These are phyloP conservation scores for Phialophora chinensis DNA, from an alignment of 2,329 filamentous ascomycete genomes.

Conservation along the genomic window DNA sequence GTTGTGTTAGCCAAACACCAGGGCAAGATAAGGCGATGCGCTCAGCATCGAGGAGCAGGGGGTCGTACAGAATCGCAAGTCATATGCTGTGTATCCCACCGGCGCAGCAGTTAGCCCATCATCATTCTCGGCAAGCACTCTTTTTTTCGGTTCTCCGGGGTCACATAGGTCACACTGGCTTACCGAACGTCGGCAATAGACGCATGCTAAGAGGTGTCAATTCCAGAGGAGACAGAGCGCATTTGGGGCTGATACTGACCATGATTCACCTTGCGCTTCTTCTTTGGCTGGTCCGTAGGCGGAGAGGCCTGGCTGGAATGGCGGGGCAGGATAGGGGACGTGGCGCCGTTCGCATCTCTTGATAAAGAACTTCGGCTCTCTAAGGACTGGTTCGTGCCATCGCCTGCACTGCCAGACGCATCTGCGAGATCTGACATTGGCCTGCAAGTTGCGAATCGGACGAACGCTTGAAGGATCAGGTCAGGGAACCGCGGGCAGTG, in stretches of 20 bases:
- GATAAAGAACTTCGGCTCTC: conserved; percentile 34
- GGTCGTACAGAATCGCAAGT: conserved; percentile 78
- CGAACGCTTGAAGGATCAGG: conserved; percentile 16
- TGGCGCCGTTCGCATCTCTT: conserved; percentile 25
- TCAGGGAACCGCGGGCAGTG: conserved; percentile 22
- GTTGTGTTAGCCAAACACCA: conserved; percentile 43
- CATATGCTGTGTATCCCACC: conserved; percentile 73
- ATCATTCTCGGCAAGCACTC: conserved; percentile 39
- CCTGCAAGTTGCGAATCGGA: conserved; percentile 30
- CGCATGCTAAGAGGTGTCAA: conserved; percentile 70
- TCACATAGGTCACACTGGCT: conserved; percentile 49
- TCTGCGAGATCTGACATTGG: conserved; percentile 40
- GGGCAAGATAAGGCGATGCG: conserved; percentile 37
- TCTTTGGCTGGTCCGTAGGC: conserved; percentile 69
- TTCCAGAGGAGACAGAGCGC: conserved; percentile 32
- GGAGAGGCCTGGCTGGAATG: conserved; percentile 34
- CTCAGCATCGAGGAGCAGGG: conserved; percentile 29
- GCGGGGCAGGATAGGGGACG: conserved; percentile 32
- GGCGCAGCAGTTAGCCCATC: conserved; percentile 55
- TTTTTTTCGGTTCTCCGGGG: conserved; percentile 29
- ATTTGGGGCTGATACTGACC: conserved; percentile 58
- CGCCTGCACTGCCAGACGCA: conserved; percentile 36
- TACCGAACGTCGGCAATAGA: conserved; percentile 89
- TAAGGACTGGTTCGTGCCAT: conserved; percentile 29
- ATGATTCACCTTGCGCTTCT: conserved; percentile 88